Conservation (phyloP, 805 yeast genomes). For the Blastobotrys robertii region DNA sequence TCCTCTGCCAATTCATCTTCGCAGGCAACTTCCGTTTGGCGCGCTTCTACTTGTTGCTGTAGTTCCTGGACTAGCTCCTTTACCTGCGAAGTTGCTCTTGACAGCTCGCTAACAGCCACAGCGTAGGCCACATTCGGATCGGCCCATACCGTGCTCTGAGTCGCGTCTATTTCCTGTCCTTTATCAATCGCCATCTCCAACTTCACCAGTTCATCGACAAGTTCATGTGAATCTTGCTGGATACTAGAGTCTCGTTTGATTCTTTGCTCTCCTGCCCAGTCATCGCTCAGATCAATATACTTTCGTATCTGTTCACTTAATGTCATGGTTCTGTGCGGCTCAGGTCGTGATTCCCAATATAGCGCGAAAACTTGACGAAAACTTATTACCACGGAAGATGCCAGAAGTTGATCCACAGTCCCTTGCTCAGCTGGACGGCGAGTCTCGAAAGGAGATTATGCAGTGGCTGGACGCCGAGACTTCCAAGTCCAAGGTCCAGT, state of each 20-base stretch:
- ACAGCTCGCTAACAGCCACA: no score
- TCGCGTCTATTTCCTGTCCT: no score
- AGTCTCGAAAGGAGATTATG: slow-evolving; percentile 62
- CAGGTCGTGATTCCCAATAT: background rate
- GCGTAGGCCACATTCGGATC: no score
- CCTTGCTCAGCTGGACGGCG: slow-evolving; percentile 47
- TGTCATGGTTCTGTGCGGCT: background rate
- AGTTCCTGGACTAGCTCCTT: background rate
- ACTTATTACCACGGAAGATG: slow-evolving; percentile 8
- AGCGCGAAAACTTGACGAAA: background rate
- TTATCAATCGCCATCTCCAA: no score
- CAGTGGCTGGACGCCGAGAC: slow-evolving; percentile 74
- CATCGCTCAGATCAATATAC: background rate
- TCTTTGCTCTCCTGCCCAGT: background rate
- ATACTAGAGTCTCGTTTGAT: background rate
- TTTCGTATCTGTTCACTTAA: background rate
- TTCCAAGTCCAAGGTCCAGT: slow-evolving; percentile 78
- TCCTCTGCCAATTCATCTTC: background rate
- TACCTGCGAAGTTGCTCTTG: background rate
- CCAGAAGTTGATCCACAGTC: slow-evolving; percentile 32
- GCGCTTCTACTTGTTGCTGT: background rate
- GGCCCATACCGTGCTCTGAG: no score
- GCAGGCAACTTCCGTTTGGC: background rate
- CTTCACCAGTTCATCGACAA: no score
- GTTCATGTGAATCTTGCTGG: no score